Base-by-base conservation (phyloP, 441 rosid genomes). In the Gossypium gossypioides region DNA sequence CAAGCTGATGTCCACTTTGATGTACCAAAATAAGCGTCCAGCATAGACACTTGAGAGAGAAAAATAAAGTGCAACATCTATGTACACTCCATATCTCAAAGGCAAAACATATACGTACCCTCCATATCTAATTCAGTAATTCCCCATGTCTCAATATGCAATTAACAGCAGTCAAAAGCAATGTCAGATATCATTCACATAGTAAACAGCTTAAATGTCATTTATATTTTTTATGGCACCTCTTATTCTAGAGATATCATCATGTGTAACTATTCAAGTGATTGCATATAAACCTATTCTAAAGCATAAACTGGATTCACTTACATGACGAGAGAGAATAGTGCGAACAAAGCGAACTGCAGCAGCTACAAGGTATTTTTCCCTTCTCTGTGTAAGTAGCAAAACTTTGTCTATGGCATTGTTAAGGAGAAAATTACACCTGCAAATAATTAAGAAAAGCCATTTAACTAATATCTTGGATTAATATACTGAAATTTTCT, bases 361-460 rank as follows among this genome's bases (percentile, higher is more conserved):
- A 74, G 99, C 98, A 78, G 91, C 96, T 78, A 92, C 94, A n/a
- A 96, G 87, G 84, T 88, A 93, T 74, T 85, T 96, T 86, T 96
- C 99, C 82, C 86, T 89, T 80, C 99, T 91, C 76, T 58, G 88
- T 1, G 93, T 90, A 69, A 96, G 92, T 69, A 87, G 80, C 81
- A 96, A 77, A 77, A 93, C 93, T 84, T 93, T 90, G 82, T 96
- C 97, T 74, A 87, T 77, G 76, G 87, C 87, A 71, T 90, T 89
- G 74, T 88, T 85, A 68, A 91, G 96, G 71, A 96, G 90, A 88
- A 96, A 91, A 85, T 89, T 88, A 85, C 90, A 88, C 89, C 99
- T 91, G 89, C 81, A 85, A 76, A 76, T 46, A 81, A 67, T 64
- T 69, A 71, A 74, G 56, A 76, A 59, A 80, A 65, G 15, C 71